A percentile compares a stretch with the other conserved stretches of the same genome.
Conservation (phyloP, 768 basidiomycete species). For the Xanthoconium purpureum region DNA sequence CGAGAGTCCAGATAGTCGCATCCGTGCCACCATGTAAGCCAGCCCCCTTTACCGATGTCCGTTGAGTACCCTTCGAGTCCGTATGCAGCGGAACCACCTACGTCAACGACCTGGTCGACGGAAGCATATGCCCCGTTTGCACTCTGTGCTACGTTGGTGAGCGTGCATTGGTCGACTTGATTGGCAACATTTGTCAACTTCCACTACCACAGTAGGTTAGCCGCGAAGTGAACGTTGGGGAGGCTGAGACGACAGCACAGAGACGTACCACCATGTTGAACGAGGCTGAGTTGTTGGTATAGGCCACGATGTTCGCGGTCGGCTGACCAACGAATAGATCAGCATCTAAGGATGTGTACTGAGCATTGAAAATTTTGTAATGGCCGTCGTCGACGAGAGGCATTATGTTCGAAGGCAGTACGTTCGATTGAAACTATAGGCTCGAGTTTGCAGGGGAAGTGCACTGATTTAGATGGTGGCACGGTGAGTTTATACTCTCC, state of each 20-base stretch:
- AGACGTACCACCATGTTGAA: slow-evolving; percentile 2
- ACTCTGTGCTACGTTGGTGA: not conserved
- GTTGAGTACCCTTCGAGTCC: too few species aligned
- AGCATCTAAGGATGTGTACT: not conserved
- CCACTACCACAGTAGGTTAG: not conserved
- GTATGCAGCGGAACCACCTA: not conserved
- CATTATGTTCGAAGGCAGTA: not conserved
- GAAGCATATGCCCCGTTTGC: not conserved
- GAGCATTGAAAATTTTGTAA: not conserved
- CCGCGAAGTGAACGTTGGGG: not conserved
- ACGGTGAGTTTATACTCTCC: too few species aligned
- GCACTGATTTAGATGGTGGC: too few species aligned
- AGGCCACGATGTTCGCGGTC: not conserved
- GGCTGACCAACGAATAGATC: not conserved
- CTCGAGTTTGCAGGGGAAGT: not conserved
- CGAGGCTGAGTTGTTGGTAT: not conserved
- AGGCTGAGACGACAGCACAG: not conserved
- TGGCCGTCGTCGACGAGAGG: not conserved
- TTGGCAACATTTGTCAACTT: not conserved
- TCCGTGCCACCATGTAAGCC: not conserved
- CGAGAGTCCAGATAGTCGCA: not conserved
- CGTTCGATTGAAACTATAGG: not conserved
- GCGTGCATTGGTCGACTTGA: not conserved
- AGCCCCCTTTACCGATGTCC: not conserved
- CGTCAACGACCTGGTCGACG: not conserved